These are phyloP conservation scores for Annona cherimola DNA, from an alignment of 164 flowering plant species.

Conservation along the genomic window DNA sequence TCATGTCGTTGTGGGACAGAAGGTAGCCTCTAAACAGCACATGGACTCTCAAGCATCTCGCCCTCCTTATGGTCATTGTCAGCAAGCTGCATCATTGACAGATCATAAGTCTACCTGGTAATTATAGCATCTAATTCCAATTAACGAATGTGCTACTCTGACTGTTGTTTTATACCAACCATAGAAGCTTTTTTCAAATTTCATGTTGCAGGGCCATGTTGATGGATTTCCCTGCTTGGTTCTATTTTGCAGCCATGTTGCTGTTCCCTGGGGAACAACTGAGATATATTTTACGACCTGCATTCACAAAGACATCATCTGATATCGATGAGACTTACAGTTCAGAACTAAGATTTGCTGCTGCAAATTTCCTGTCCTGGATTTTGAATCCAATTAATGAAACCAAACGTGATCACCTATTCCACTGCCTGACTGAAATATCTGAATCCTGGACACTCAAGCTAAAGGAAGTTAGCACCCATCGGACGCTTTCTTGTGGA, in stretches of 20 bases:
- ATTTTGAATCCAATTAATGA: constrained; percentile 46
- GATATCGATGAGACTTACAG: constrained; percentile 13
- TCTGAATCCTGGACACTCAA: constrained; percentile 36
- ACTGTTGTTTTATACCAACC: constrained; percentile 6
- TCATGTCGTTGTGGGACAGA: constrained; percentile 15
- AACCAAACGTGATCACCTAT: constrained; percentile 28
- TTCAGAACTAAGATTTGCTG: constrained; percentile 16
- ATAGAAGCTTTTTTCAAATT: constrained; percentile 6
- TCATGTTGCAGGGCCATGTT: constrained; percentile 57
- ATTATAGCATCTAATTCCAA: constrained; percentile 8
- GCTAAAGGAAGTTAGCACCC: not conserved
- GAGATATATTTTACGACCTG: constrained; percentile 15
- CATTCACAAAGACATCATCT: constrained; percentile 6
- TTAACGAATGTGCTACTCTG: not conserved
- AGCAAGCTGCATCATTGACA: constrained; percentile 21
- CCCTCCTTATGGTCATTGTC: constrained; percentile 5
- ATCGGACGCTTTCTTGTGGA: constrained; percentile 9
- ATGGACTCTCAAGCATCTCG: not conserved
- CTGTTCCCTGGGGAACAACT: constrained; percentile 37
- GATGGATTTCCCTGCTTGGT: constrained; percentile 73
- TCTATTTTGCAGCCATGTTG: constrained; percentile 47
- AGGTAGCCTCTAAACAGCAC: constrained; percentile 13
- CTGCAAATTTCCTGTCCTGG: constrained; percentile 71
- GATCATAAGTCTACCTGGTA: constrained; percentile 67
- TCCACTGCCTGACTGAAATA: constrained; percentile 32